These are phyloP conservation scores for Rutstroemia sp. DNA, from an alignment of 2,329 filamentous ascomycete species.

Conservation along the genomic window DNA sequence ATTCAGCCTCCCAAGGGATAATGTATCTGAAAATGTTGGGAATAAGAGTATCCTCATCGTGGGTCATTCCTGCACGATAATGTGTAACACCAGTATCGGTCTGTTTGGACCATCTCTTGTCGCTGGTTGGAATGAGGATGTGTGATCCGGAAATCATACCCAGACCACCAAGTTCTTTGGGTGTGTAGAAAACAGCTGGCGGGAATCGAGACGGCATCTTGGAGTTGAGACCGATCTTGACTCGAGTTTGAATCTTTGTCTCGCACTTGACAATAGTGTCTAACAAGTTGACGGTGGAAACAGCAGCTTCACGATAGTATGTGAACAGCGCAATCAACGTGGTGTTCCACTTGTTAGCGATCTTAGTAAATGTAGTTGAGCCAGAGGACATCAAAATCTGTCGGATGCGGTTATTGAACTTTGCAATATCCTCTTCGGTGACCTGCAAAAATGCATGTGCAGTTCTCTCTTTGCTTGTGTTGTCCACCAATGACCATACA, in stretches of 20 bases:
- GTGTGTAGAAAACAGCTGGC: slow-evolving; percentile 96
- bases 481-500: slow-evolving; percentile 96
- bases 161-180: slow-evolving; percentile 91
- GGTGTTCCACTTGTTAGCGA: slow-evolving; percentile 99
- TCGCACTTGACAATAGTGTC: slow-evolving; percentile 99
- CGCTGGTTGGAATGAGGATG: slow-evolving; percentile 92
- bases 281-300: slow-evolving; percentile 86
- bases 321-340: slow-evolving; percentile 95
- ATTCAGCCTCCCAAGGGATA: slow-evolving; percentile 97
- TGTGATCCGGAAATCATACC: slow-evolving; percentile 99
- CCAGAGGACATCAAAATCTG: slow-evolving; percentile 99
- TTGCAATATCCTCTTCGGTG: slow-evolving; percentile 94
- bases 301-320: slow-evolving; percentile 95
- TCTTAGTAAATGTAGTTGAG: slow-evolving; percentile 99
- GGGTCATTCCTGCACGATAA: slow-evolving; percentile 95
- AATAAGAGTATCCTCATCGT: slow-evolving; percentile 95
- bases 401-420: slow-evolving; percentile 98
- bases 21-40: slow-evolving; percentile 99
- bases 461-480: slow-evolving; percentile 92
- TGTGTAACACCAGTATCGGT: slow-evolving; percentile 96
- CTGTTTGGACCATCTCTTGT: slow-evolving; percentile 98
- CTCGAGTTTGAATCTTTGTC: slow-evolving; percentile 97
- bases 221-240: slow-evolving; percentile 97
- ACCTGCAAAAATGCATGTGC: slow-evolving; percentile 97
- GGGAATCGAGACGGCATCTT: slow-evolving; percentile 99